These are phyloP conservation scores for Diaporthe citriasiana DNA, from an alignment of 2,329 filamentous ascomycete species.

Conservation along the genomic window DNA sequence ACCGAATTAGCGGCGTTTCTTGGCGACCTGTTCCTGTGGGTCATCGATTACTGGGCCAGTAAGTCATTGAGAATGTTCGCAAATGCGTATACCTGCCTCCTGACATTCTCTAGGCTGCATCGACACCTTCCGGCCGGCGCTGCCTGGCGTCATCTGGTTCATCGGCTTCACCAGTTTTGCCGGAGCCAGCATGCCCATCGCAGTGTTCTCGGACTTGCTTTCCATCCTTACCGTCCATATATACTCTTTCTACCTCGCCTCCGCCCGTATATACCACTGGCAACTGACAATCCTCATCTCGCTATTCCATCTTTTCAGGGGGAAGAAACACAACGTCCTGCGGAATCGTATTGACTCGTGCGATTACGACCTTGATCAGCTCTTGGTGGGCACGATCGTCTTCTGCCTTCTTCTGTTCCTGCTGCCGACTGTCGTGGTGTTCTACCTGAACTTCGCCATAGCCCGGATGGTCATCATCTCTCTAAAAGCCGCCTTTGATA, in stretches of 20 bases:
- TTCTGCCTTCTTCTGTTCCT: slow-evolving; percentile 97
- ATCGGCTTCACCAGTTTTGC: slow-evolving; percentile 96
- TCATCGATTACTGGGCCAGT: slow-evolving; percentile 98
- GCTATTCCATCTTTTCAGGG: slow-evolving; percentile 97
- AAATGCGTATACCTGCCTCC: slow-evolving; percentile 1
- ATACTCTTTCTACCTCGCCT: slow-evolving; percentile 97
- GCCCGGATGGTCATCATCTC: slow-evolving; percentile 96
- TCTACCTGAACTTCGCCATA: slow-evolving; percentile 95
- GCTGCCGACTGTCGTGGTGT: slow-evolving; percentile 93
- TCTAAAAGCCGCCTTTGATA: slow-evolving; percentile 92
- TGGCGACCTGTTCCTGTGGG: slow-evolving; percentile 96
- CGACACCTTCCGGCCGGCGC: slow-evolving; percentile 78
- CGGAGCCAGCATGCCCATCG: slow-evolving; percentile 96
- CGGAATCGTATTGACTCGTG: slow-evolving; percentile 98
- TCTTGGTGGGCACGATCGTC: slow-evolving; percentile 94
- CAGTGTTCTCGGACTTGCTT: slow-evolving; percentile 92
- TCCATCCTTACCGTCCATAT: slow-evolving; percentile 95
- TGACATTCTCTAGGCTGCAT: slow-evolving; percentile 74
- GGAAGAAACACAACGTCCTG: slow-evolving; percentile 97
- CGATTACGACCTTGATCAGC: slow-evolving; percentile 97
- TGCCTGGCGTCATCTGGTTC: slow-evolving; percentile 91
- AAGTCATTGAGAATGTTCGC: slow-evolving; percentile 51
- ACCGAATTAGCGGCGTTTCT: slow-evolving; percentile 93
- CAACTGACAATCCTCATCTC: slow-evolving; percentile 96
- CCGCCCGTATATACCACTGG: slow-evolving; percentile 98